Evolutionary conservation across 163 green algal species (phyloP).

Genomic region (Scenedesmus sp.): DNA sequence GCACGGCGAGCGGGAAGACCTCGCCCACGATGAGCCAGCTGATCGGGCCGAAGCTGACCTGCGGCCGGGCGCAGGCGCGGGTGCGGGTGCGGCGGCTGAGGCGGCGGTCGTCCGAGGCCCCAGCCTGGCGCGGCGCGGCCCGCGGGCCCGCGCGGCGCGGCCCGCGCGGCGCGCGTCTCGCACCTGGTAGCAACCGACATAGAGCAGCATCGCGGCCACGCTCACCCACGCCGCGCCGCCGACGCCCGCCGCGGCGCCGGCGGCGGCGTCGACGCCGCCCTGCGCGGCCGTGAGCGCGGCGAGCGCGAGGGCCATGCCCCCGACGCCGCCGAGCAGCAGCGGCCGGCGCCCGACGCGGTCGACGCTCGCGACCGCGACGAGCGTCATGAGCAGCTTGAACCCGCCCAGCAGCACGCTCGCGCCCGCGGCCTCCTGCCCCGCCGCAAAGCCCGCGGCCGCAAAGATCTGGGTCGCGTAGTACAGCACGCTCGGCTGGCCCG

Average conservation of each 20-base stretch:
- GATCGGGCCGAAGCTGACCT: constrained; percentile 91
- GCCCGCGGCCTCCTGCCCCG: constrained; percentile 33
- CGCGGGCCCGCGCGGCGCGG: too few relatives aligned
- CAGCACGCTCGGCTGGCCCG: constrained; percentile 91
- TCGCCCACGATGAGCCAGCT: constrained; percentile 93
- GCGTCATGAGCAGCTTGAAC: constrained; percentile 92
- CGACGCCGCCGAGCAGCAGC: constrained; percentile 80
- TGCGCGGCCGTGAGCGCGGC: constrained; percentile 56
- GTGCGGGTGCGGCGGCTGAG: too few relatives aligned
- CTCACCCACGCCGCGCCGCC: constrained; percentile 59
- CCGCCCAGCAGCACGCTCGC: constrained; percentile 78
- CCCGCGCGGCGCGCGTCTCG: too few relatives aligned
- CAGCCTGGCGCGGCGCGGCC: too few relatives aligned
- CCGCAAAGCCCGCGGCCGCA: constrained; percentile 76
- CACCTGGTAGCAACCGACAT: constrained; percentile 88
- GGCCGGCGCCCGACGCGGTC: constrained; percentile 51
- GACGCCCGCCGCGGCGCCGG: background rate
- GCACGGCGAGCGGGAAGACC: constrained; percentile 87
- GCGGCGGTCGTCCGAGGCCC: too few relatives aligned
- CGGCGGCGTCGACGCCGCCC: constrained; percentile 25
- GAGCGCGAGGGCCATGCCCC: constrained; percentile 59
- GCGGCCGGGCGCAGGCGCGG: background rate
- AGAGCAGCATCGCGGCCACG: constrained; percentile 82
- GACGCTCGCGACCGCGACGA: constrained; percentile 76
- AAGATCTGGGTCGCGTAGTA: constrained; percentile 90